phyloP scores from a whole-genome alignment of 441 rosid genomes.

The Populus trichocarpa region DNA sequence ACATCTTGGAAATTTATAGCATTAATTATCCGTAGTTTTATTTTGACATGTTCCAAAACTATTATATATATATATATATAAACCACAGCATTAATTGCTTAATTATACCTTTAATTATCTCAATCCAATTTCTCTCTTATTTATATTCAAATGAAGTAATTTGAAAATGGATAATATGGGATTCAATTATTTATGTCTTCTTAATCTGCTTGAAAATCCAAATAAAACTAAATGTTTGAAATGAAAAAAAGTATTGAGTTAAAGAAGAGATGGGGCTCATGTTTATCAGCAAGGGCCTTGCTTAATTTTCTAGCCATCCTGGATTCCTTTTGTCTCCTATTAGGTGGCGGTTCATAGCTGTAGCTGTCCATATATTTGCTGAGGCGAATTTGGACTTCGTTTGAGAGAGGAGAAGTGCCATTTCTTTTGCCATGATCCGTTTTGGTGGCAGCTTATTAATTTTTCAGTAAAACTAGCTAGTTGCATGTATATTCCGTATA shows the following conservation, averaged over 20 bases:
- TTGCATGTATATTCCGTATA: neutral
- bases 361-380: neutral
- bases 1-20: neutral
- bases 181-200: too few relatives aligned
- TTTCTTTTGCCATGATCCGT: neutral
- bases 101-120: too few relatives aligned
- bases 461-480: neutral
- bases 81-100: too few relatives aligned
- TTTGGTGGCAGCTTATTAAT: neutral
- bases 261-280: neutral
- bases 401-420: neutral
- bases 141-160: too few relatives aligned
- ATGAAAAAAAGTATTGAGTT: neutral
- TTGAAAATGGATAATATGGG: too few relatives aligned
- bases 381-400: neutral
- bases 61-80: too few relatives aligned
- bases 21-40: too few relatives aligned
- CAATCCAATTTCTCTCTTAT: too few relatives aligned
- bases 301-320: neutral
- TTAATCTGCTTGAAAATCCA: too few relatives aligned
- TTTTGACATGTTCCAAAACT: too few relatives aligned
- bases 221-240: too few relatives aligned
- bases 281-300: neutral
- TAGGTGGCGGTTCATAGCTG: neutral
- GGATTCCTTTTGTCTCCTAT: constrained; percentile 19